Evolutionary conservation across 306 rosid species (phyloP).

Genomic region (barrel medic (Medicago truncatula)): DNA sequence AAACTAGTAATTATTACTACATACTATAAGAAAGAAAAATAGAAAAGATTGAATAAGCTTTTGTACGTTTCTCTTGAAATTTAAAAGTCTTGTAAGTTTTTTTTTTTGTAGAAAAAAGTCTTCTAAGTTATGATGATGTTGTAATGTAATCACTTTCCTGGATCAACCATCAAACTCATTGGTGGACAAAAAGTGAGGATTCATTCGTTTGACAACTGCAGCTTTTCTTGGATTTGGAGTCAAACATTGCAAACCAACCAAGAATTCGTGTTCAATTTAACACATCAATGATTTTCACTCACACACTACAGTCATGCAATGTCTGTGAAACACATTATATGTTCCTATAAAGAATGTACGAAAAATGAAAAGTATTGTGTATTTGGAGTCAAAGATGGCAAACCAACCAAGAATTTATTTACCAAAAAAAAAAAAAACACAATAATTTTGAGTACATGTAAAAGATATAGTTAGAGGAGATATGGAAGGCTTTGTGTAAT

Average conservation of each 20-base stretch:
- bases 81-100: neutral
- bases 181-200: constrained; percentile 44
- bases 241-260: constrained; percentile 12
- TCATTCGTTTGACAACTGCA: constrained; percentile 23
- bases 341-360: too few relatives aligned
- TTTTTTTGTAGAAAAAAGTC: neutral
- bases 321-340: too few relatives aligned
- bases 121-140: constrained; percentile 2
- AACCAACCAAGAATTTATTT: too few relatives aligned
- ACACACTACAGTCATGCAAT: too few relatives aligned
- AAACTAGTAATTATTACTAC: too few relatives aligned
- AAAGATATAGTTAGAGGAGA: too few relatives aligned
- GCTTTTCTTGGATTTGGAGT: constrained; percentile 36
- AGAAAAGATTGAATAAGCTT: neutral
- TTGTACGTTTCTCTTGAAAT: constrained; percentile 11
- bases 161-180: constrained; percentile 28
- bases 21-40: neutral
- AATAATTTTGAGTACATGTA: too few relatives aligned
- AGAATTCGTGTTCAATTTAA: constrained; percentile 4
- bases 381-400: too few relatives aligned
- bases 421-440: too few relatives aligned
- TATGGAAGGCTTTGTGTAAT: too few relatives aligned
- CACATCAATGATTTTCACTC: neutral
- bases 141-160: constrained; percentile 27
- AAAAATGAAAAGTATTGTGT: too few relatives aligned